phyloP scores from a whole-genome alignment of 257 asterid genomes.

The Primulina tabacum region DNA sequence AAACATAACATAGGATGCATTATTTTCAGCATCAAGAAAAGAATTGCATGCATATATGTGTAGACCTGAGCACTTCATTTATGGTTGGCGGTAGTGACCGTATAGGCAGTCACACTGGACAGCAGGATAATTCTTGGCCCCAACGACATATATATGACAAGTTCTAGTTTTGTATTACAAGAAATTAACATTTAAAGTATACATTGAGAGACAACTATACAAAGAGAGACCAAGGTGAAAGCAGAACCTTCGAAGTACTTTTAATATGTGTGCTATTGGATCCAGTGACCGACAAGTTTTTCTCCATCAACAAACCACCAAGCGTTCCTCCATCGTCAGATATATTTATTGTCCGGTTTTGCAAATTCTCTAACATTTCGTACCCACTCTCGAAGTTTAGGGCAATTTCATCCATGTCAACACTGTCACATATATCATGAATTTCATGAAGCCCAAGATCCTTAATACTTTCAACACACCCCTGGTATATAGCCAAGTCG shows the following conservation, averaged over 20 bases:
- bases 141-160: neutral
- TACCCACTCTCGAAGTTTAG: slow-evolving; percentile 40
- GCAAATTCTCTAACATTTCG: slow-evolving; percentile 39
- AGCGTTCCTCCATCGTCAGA: slow-evolving; percentile 41
- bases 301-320: slow-evolving; percentile 35
- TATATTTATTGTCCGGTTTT: slow-evolving; percentile 35
- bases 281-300: slow-evolving; percentile 46
- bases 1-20: neutral
- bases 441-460: slow-evolving; percentile 44
- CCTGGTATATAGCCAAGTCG: slow-evolving; percentile 22
- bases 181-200: neutral
- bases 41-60: neutral
- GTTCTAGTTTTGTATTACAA: neutral
- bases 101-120: neutral
- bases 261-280: slow-evolving; percentile 49
- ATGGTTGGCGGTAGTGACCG: neutral
- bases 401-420: slow-evolving; percentile 45
- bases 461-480: slow-evolving; percentile 34
- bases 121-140: neutral
- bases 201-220: neutral
- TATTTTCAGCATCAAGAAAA: neutral
- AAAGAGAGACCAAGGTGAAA: slow-evolving; percentile 1
- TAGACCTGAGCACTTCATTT: neutral
- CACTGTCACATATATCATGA: slow-evolving; percentile 39
- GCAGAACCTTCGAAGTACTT: slow-evolving; percentile 48